A percentile compares a stretch with the other conserved stretches of the same genome.
These are phyloP conservation scores for Monosporascus sp. DNA, from an alignment of 2,329 filamentous ascomycete genomes.

Conservation along the genomic window DNA sequence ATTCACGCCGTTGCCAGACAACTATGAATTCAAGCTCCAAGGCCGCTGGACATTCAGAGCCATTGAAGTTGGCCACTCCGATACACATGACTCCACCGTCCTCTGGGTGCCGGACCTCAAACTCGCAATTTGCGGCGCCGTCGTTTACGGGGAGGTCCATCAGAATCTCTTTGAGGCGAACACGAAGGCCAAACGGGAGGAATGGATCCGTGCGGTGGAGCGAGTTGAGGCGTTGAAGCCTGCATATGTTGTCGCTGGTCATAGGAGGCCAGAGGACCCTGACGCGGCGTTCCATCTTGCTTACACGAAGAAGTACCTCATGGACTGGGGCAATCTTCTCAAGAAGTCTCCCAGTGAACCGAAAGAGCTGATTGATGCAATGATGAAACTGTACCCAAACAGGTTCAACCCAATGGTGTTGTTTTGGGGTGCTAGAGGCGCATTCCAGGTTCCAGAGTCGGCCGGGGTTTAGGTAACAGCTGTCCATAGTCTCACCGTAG, in stretches of 20 bases:
- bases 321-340: conserved; percentile 4
- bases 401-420: conserved; percentile 9
- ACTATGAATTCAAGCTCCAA: conserved; percentile 15
- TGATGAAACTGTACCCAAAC: conserved; percentile 10
- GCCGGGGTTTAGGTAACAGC: no score
- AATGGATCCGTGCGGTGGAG: conserved; percentile 29
- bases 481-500: no score
- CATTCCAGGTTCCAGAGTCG: conserved; percentile 9
- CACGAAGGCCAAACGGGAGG: conserved; percentile 22
- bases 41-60: conserved; percentile 11
- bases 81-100: conserved; percentile 25
- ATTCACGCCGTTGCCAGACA: conserved; percentile 11
- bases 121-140: conserved; percentile 33
- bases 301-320: conserved; percentile 20
- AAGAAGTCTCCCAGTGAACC: conserved; percentile 2
- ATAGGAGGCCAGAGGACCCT: conserved; percentile 20
- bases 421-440: conserved; percentile 2
- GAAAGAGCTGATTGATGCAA: conserved; percentile 6
- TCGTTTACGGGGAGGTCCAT: conserved; percentile 32
- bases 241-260: conserved; percentile 25
- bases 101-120: conserved; percentile 29
- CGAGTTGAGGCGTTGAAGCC: conserved; percentile 27
- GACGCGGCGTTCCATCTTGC: conserved; percentile 25
- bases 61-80: conserved; percentile 17
- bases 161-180: conserved; percentile 30